Evolutionary conservation across 2,329 filamentous ascomycete genomes (phyloP).

Genomic region (Pseudocercospora eumusae): DNA sequence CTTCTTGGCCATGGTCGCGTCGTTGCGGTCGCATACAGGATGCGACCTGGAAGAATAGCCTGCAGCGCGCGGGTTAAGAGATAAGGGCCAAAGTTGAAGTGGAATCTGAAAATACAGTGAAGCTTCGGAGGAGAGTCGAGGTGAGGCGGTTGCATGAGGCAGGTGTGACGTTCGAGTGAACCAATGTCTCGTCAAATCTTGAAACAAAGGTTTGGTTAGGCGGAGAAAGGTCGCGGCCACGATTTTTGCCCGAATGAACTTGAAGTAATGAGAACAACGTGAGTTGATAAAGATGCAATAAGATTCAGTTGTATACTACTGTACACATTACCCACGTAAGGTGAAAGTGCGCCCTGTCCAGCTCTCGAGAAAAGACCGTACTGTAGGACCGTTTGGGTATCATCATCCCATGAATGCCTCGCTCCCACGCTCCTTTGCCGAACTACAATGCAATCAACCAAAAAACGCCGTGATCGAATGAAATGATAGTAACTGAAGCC

Average conservation of each 20-base stretch:
- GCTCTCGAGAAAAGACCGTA: neutral
- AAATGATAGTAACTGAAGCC: neutral
- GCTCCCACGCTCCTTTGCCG: neutral
- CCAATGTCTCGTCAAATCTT: neutral
- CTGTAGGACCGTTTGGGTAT: constrained; percentile 8
- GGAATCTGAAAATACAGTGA: constrained; percentile 1
- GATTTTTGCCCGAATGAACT: too few relatives aligned
- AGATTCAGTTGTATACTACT: neutral
- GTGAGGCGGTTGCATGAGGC: neutral
- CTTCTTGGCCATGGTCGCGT: constrained; percentile 38
- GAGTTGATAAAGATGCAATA: neutral
- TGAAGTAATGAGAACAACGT: neutral
- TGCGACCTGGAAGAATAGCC: neutral
- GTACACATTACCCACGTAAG: neutral
- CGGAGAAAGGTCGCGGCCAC: neutral
- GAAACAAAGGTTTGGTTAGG: neutral
- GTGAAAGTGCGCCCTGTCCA: neutral
- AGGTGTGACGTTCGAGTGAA: neutral
- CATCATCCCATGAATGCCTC: constrained; percentile 1
- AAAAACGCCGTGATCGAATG: neutral
- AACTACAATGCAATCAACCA: neutral
- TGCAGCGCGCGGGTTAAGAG: neutral
- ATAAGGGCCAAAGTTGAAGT: neutral
- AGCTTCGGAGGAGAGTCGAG: neutral
- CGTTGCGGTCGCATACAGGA: neutral